Conservation (phyloP, 805 yeast species). For the Yueomyces sp. region DNA sequence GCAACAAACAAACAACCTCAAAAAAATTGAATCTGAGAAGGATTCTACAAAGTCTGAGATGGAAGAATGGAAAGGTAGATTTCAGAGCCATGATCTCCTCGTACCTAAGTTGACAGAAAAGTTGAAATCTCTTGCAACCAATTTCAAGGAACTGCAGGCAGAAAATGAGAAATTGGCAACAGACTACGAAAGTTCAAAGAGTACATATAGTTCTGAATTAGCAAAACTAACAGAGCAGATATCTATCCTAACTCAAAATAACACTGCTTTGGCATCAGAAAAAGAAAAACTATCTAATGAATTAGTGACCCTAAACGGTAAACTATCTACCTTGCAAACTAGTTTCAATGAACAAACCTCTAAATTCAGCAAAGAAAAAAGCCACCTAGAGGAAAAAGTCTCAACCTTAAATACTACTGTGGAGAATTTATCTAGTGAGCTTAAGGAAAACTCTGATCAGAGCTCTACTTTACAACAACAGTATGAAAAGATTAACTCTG, state of each 20-base stretch:
- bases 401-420: not conserved
- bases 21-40: conserved; percentile 15
- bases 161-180: conserved; percentile 13
- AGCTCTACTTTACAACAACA: no score
- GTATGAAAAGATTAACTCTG: no score
- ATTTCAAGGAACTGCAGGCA: conserved; percentile 16
- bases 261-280: conserved; percentile 2
- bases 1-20: not conserved
- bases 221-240: conserved; percentile 5
- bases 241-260: conserved; percentile 2
- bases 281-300: conserved; percentile 2
- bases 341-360: not conserved
- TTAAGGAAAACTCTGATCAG: no score
- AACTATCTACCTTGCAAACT: not conserved
- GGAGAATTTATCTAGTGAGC: not conserved
- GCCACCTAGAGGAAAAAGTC: not conserved
- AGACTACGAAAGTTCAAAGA: conserved; percentile 4
- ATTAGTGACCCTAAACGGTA: conserved; percentile 1
- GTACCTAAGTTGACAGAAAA: conserved; percentile 33
- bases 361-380: not conserved
- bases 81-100: conserved; percentile 22
- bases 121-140: conserved; percentile 29
- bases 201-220: conserved; percentile 6
- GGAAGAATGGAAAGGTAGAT: conserved; percentile 13
- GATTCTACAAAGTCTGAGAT: conserved; percentile 13